Evolutionary conservation across 345 rosid genomes (phyloP).

Genomic region (Hibiscus tridactylites): DNA sequence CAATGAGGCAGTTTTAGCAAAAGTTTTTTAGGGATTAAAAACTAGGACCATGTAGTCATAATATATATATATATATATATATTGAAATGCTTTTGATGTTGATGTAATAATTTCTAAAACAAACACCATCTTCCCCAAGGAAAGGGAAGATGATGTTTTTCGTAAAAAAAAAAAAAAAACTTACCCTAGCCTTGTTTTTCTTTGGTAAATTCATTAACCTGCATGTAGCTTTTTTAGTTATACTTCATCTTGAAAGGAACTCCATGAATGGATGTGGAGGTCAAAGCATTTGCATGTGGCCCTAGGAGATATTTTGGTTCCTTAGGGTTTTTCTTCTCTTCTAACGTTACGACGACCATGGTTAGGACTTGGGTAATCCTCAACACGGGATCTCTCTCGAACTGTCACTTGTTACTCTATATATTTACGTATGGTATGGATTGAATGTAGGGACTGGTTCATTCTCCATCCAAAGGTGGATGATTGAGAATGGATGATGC

Average conservation of each 20-base stretch:
- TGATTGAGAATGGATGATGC: conserved; percentile 24
- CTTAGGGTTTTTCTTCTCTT: conserved; percentile 49
- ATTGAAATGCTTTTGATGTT: conserved; percentile 19
- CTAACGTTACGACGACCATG: conserved; percentile 71
- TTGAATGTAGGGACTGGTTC: conserved; percentile 25
- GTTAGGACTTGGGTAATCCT: conserved; percentile 73
- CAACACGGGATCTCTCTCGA: conserved; percentile 13
- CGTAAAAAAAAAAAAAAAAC: neutral
- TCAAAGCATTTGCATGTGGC: conserved; percentile 64
- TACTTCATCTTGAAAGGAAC: conserved; percentile 26
- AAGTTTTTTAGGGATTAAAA: conserved; percentile 45
- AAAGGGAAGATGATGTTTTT: conserved; percentile 30
- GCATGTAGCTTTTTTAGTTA: conserved; percentile 23
- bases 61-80: conserved; percentile 23
- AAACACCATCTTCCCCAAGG: conserved; percentile 34
- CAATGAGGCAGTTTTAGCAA: conserved; percentile 19
- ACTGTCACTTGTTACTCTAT: conserved; percentile 12
- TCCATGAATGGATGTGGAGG: conserved; percentile 72
- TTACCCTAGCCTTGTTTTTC: conserved; percentile 5
- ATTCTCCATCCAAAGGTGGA: conserved; percentile 28
- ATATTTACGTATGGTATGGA: conserved; percentile 20
- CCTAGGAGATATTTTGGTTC: conserved; percentile 84
- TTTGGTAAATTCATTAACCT: conserved; percentile 34
- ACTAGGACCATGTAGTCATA: conserved; percentile 37
- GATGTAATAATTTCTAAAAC: conserved; percentile 11